These are phyloP conservation scores for Eucalyptus sp. DNA, from an alignment of 345 rosid species.

Conservation along the genomic window DNA sequence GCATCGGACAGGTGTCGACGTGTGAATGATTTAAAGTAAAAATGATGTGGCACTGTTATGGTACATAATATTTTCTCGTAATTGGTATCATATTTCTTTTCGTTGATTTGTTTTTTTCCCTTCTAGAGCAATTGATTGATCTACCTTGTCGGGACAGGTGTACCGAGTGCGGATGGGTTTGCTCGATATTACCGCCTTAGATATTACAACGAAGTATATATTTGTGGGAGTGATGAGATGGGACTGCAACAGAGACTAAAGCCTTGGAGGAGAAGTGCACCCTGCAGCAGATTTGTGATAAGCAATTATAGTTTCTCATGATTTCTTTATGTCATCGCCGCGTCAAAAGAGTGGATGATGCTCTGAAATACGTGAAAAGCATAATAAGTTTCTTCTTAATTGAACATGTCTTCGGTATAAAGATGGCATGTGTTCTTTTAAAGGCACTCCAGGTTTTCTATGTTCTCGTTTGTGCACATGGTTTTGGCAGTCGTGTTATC, in stretches of 20 bases:
- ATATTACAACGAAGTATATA: constrained; percentile 51
- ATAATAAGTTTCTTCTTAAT: neutral
- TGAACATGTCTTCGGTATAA: neutral
- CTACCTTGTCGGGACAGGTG: constrained; percentile 23
- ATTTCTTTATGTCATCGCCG: neutral
- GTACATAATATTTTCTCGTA: neutral
- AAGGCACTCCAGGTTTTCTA: neutral
- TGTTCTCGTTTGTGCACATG: neutral
- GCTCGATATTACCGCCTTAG: constrained; percentile 77
- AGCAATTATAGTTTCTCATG: constrained; percentile 19
- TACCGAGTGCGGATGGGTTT: constrained; percentile 83
- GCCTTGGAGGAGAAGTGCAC: constrained; percentile 87
- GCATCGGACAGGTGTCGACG: neutral
- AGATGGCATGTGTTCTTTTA: neutral
- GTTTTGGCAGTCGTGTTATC: neutral
- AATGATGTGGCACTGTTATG: too few species aligned
- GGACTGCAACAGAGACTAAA: constrained; percentile 92
- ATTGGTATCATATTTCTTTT: too few species aligned
- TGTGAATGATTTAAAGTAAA: too few species aligned
- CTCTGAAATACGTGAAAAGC: neutral
- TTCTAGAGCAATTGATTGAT: neutral
- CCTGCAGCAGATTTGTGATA: constrained; percentile 77
- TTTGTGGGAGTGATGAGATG: constrained; percentile 94
- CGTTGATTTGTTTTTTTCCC: too few species aligned
- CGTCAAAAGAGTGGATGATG: neutral